phyloP scores from a whole-genome alignment of 2,329 filamentous ascomycete genomes.

The Aspergillus persii region DNA sequence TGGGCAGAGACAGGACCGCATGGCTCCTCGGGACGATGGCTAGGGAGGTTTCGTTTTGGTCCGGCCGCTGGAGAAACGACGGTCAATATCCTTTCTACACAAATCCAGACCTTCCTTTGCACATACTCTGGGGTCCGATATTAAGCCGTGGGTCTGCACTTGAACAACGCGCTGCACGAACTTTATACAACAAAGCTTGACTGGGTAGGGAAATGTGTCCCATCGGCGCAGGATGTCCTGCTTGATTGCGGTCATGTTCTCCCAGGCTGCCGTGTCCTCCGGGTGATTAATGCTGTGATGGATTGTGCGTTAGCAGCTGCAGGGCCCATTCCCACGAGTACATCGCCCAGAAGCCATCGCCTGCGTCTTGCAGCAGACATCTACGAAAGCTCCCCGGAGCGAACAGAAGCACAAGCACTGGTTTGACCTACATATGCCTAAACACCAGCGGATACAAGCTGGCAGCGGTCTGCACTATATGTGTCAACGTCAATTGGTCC shows the following conservation, averaged over 20 bases:
- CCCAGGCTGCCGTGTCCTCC: conserved; percentile 78
- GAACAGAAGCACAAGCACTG: conserved; percentile 23
- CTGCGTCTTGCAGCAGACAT: conserved; percentile 1
- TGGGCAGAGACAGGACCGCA: conserved; percentile 71
- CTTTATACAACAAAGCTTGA: conserved; percentile 94
- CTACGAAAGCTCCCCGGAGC: conserved; percentile 19
- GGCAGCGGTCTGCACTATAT: conserved; percentile 80
- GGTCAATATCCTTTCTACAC: conserved; percentile 12
- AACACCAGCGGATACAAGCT: conserved; percentile 92
- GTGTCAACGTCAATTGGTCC: conserved; percentile 78
- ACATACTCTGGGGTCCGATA: conserved; percentile 77
- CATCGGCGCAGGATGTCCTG: conserved; percentile 82
- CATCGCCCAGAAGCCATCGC: not conserved
- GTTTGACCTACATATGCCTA: conserved; percentile 80
- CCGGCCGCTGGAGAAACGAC: conserved; percentile 54
- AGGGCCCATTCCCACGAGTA: not conserved
- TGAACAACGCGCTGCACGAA: conserved; percentile 92
- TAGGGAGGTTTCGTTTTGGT: conserved; percentile 80
- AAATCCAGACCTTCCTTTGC: not conserved
- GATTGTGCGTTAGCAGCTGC: conserved; percentile 25
- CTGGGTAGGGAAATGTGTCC: conserved; percentile 72
- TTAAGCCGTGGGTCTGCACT: conserved; percentile 81
- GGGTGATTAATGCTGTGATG: conserved; percentile 75
- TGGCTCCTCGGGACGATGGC: conserved; percentile 82
- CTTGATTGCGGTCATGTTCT: conserved; percentile 85